Evolutionary conservation across 148 eudicot species (phyloP).

Genomic region (Dysphania ambrosioides): DNA sequence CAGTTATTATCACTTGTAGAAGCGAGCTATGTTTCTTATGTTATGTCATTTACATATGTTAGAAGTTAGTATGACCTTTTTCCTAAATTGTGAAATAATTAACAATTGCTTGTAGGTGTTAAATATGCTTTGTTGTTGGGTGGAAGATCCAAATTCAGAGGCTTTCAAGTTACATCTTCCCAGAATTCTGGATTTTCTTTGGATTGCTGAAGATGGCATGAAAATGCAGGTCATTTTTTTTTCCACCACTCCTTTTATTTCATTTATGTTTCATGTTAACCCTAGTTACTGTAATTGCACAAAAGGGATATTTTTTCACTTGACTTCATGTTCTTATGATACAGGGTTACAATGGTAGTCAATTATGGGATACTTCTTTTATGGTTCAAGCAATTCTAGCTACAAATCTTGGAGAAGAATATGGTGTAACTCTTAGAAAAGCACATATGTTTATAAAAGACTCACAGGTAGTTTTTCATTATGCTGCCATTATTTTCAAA

Average conservation of each 20-base stretch:
- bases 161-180: slow-evolving; percentile 98
- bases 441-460: slow-evolving; percentile 71
- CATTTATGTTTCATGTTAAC: not conserved
- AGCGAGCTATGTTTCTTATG: not conserved
- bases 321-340: slow-evolving; percentile 17
- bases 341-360: slow-evolving; percentile 99
- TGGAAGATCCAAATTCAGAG: slow-evolving; percentile 94
- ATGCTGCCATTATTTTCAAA: not conserved
- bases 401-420: slow-evolving; percentile 69
- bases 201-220: slow-evolving; percentile 99
- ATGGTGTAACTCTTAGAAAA: slow-evolving; percentile 54
- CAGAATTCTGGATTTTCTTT: slow-evolving; percentile 74
- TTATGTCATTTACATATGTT: too few relatives aligned
- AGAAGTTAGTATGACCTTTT: not conserved
- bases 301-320: not conserved
- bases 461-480: slow-evolving; percentile 53
- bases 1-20: not conserved
- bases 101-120: slow-evolving; percentile 39
- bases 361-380: slow-evolving; percentile 89
- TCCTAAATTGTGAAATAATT: not conserved
- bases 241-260: not conserved
- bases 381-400: slow-evolving; percentile 85
- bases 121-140: slow-evolving; percentile 99
- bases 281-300: not conserved
- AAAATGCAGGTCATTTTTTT: slow-evolving; percentile 80